A percentile compares a stretch with the other conserved stretches of the same genome.
phyloP scores from a whole-genome alignment of 805 yeast genomes.

The Clavispora vitiphila region DNA sequence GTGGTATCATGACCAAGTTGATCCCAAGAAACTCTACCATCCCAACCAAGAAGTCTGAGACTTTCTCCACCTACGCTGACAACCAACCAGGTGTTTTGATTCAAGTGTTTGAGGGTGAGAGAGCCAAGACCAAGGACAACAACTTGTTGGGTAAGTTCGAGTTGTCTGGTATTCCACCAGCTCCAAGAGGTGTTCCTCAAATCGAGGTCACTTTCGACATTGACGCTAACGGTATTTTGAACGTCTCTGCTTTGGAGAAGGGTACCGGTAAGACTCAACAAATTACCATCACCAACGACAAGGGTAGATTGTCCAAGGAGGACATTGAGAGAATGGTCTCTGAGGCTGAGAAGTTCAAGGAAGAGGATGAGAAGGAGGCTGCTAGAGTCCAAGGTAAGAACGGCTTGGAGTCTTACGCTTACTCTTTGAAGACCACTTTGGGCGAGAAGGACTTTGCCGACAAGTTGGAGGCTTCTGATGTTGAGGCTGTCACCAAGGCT shows the following conservation, averaged over 20 bases:
- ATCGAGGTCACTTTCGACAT: conserved; percentile 95
- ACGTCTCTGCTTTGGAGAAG: conserved; percentile 94
- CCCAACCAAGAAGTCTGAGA: conserved; percentile 96
- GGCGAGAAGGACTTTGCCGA: conserved; percentile 69
- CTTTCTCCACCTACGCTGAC: conserved; percentile 94
- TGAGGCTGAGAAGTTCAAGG: conserved; percentile 83
- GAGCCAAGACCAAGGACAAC: conserved; percentile 93
- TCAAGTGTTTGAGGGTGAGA: conserved; percentile 98
- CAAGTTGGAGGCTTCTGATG: conserved; percentile 55
- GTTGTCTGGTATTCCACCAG: conserved; percentile 94
- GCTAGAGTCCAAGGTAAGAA: conserved; percentile 90
- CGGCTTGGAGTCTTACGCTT: conserved; percentile 91
- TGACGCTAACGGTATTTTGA: conserved; percentile 96
- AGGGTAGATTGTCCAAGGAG: conserved; percentile 97
- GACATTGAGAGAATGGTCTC: conserved; percentile 97
- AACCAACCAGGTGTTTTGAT: conserved; percentile 98
- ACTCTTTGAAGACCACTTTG: conserved; percentile 67
- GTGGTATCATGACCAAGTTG: conserved; percentile 98
- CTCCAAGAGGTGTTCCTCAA: conserved; percentile 98
- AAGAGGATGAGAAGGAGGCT: conserved; percentile 77
- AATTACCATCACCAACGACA: conserved; percentile 97
- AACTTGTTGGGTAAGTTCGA: conserved; percentile 96
- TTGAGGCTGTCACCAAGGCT: conserved; percentile 67
- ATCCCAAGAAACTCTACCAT: conserved; percentile 98
- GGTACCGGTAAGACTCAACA: conserved; percentile 97